Base-by-base conservation (phyloP, 352 stramenopile species). In the Pythium volutum region DNA sequence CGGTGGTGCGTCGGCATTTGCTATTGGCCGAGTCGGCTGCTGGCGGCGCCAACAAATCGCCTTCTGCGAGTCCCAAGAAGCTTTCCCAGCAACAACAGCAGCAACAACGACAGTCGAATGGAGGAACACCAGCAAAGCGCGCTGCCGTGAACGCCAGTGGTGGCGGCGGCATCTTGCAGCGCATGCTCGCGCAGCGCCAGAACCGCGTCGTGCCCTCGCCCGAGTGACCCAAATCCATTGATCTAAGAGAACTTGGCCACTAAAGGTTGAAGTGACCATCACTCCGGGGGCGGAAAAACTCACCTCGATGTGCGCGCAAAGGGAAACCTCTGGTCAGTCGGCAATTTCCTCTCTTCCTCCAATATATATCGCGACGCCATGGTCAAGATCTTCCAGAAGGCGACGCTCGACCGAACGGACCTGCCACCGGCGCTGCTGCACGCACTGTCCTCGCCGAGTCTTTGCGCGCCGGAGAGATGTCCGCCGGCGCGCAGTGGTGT, bases 171-270 rank as follows among this genome's bases (percentile, higher is more conserved):
- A 87, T 85, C 46, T 52, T 87, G 18, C 77, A 87, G 56, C 77
- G 77, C 11, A 87, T 87, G 75, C 69, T 87, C 1, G 34, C 71
- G 12, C 77, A 87, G 29, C 71, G 77, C 12, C 69, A 84, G 52
- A 84, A 82, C 20, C 77, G 75, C n/a, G 68, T 87, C 27, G 39
- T 74, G 9, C 75, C 71, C 15, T 55, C 62, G 0, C 55, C 62
- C 0, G 46, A 68, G 33, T 66, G 59, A 57, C 9, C 11, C 9
- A 0, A 27, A 48, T 48, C 42, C 20, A 42, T 12, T 42, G 36
- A 42, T 42, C 36, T 42, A 42, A 42, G 36, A 5, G 6, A 42
- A 42, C 16, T 42, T 3, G 5, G 16, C 16, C 16, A n/a, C 11
- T 38, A 20, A n/a, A 42, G 36, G 36, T 43, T 43, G 36, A 43